Base-by-base conservation (phyloP, 192 early-diverging fungal species). In the Umbelopsis ramanniana region DNA sequence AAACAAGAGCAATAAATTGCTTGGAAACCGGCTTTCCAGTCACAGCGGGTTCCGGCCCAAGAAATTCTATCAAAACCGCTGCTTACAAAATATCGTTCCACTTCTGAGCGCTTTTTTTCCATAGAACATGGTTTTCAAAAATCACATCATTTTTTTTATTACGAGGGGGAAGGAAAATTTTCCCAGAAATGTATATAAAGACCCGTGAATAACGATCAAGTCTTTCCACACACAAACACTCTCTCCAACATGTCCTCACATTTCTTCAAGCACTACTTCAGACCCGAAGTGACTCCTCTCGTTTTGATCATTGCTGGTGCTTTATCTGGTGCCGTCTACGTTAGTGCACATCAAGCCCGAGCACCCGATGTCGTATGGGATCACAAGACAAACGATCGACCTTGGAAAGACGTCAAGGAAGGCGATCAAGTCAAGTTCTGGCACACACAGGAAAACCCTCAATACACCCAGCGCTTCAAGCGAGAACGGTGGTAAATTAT, bases 331-430 rank as follows among this genome's bases (percentile, higher is more conserved):
- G 77, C 72, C 21, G 66, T 47, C 10, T 79, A 50, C 22, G 67
- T 79, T 63, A 46, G 43, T 21, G 23, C 57, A 33, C 73, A 71
- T 71, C 48, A 46, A 7, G 46, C 48, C 10, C 69, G 52, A 68
- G 63, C 77, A n/a, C 77, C 73, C 50, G 77, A 79, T 79, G 77
- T 79, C 9, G 69, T 67, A 12, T 79, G 77, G 77, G 35, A 70
- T 46, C 74, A 75, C 29, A 67, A 68, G 17, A 35, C 35, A 21
- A 77, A 77, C 22, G 29, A 17, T 23, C 46, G 68, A 10, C 75
- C 75, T 8, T 77, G 75, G 75, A 50, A 77, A 66, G 75, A 72
- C 7, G 68, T 77, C 46, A 68, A 68, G 57, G 3, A 63, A 37
- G 57, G 57, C 17, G 57, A 63, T 37, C 57, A 63, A 37, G 57